These are phyloP conservation scores for Phytophthora litchii DNA, from an alignment of 352 stramenopile species.

Conservation along the genomic window DNA sequence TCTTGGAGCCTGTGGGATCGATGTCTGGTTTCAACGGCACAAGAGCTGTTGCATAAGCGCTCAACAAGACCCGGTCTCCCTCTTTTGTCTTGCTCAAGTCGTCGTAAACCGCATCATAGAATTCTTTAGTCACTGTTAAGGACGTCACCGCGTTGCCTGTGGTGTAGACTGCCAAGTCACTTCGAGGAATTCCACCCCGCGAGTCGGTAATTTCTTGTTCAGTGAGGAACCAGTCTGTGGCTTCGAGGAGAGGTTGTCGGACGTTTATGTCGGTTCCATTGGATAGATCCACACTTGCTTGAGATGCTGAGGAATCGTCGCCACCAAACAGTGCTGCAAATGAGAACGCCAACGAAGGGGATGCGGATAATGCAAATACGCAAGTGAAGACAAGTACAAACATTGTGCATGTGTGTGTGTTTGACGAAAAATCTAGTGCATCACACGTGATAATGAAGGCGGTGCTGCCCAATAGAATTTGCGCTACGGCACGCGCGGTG, in stretches of 20 bases:
- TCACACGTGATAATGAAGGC: too few relatives aligned
- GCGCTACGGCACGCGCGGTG: too few relatives aligned
- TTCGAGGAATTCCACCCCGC: conserved; percentile 46
- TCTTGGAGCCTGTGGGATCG: conserved; percentile 24
- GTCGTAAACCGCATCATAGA: conserved; percentile 51
- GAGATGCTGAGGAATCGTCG: background rate
- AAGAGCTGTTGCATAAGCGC: conserved; percentile 50
- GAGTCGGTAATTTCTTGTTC: conserved; percentile 53
- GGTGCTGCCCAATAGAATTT: too few relatives aligned
- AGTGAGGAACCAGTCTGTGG: conserved; percentile 59
- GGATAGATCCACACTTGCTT: conserved; percentile 4
- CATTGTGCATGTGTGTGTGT: conserved; percentile 31
- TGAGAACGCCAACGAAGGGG: conserved; percentile 1
- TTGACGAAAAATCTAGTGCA: too few relatives aligned
- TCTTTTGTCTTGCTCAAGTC: conserved; percentile 40
- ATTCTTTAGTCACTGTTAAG: conserved; percentile 48
- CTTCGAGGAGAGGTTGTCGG: conserved; percentile 49
- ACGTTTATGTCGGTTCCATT: conserved; percentile 35
- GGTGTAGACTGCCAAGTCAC: conserved; percentile 39
- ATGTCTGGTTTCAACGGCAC: conserved; percentile 48
- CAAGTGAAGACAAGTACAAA: conserved; percentile 5
- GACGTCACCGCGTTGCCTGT: conserved; percentile 47
- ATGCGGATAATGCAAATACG: background rate
- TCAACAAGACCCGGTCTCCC: conserved; percentile 43
- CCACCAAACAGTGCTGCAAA: conserved; percentile 1